Evolutionary conservation across 768 basidiomycete genomes (phyloP), one percentile per base, ranked within the genome.

Genomic region (Kwoniella mangroviensis): DNA sequence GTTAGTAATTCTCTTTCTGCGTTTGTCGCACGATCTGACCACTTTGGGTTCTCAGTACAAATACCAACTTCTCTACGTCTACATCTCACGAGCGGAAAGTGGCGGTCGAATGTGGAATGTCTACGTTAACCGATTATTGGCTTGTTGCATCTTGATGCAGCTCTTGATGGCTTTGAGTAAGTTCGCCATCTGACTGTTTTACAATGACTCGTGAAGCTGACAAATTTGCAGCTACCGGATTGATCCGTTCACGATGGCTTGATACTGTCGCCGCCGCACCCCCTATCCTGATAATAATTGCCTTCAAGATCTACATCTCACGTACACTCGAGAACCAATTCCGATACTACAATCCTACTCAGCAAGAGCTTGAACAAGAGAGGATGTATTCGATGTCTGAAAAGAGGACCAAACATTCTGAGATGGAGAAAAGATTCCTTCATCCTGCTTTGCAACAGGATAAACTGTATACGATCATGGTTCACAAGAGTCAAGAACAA

Each of bases 61-160:
- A 84, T 98, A 98, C 79, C 84, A 85, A 85, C 86, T 98, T 60
- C 94, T 98, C 90, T 98, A 96, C 82, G 93, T 96, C 67, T 95
- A 88, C 80, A 85, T 93, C 58, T 89, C 94, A 6, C 90, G 89
- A 71, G 91, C 94, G 15, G 97, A 99, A 84, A 92, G 90, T 62
- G 97, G 96, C 68, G 97, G 97, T 5, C 91, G 93, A 21, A 85
- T 96, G 74, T 97, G 94, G 94, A 97, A 97, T 78, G 89, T 93
- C n/a, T 87, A 92, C 56, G 86, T 93, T 83, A 99, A 99, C 82
- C 89, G 97, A 63, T 84, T 98, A 24, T 84, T 98, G 15, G 85
- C 89, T 68, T 90, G 88, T 42, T 87, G 91, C 5, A 80, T 95
- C 26, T 84, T 97, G 75, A 98, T 98, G 95, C 94, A 98, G 77